phyloP scores from a whole-genome alignment of 345 rosid species.

The Cardamine chenopodiifolia region DNA sequence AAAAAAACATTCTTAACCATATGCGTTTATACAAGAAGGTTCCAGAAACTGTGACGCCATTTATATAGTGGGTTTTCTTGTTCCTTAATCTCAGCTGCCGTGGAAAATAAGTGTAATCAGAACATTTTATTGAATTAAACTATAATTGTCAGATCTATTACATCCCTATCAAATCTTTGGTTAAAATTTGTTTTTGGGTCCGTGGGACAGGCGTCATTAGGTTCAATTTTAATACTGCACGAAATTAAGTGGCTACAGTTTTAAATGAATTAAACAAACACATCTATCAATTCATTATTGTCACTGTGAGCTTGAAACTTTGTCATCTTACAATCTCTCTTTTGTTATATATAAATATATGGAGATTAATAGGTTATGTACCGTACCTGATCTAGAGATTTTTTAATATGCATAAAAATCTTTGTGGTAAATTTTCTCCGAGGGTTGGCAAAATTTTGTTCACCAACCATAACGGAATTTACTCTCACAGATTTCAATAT shows the following conservation, averaged over 20 bases:
- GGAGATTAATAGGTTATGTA: constrained; percentile 17
- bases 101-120: constrained; percentile 34
- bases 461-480: constrained; percentile 55
- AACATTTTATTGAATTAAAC: not conserved
- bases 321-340: constrained; percentile 8
- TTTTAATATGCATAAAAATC: constrained; percentile 5
- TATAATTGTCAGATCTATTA: constrained; percentile 24
- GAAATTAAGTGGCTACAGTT: constrained; percentile 32
- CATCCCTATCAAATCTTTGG: constrained; percentile 44
- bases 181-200: constrained; percentile 38
- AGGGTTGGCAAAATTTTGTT: constrained; percentile 51
- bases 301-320: constrained; percentile 17
- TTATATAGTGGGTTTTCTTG: constrained; percentile 34
- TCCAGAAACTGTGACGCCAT: constrained; percentile 47
- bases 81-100: constrained; percentile 48
- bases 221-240: constrained; percentile 29
- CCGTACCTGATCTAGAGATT: constrained; percentile 18
- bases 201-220: constrained; percentile 43
- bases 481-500: constrained; percentile 39
- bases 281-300: constrained; percentile 28
- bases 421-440: constrained; percentile 44
- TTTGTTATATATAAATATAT: too few relatives aligned
- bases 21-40: constrained; percentile 38
- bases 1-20: not conserved
- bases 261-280: constrained; percentile 15